These are phyloP conservation scores for Nemania serpens DNA, from an alignment of 2,329 filamentous ascomycete species.

Conservation along the genomic window DNA sequence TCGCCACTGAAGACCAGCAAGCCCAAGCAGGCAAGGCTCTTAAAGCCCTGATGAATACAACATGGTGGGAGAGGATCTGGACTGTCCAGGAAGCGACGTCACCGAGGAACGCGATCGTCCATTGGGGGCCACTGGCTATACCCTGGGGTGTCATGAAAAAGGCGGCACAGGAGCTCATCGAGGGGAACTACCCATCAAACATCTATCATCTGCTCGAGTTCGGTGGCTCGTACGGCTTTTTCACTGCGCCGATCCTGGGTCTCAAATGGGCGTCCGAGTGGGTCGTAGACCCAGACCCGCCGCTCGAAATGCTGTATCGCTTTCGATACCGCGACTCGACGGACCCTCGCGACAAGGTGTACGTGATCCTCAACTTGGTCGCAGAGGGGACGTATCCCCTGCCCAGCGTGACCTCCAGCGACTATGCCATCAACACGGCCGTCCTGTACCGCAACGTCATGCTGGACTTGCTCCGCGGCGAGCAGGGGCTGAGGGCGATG, in stretches of 20 bases:
- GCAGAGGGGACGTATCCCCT: conserved; percentile 15
- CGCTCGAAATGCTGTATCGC: conserved; percentile 21
- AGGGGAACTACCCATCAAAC: background rate
- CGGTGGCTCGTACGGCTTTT: background rate
- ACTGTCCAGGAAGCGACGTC: conserved; percentile 28
- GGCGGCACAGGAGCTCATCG: conserved; percentile 13
- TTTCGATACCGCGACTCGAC: conserved; percentile 27
- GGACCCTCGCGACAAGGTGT: conserved; percentile 28
- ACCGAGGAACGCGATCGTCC: conserved; percentile 9
- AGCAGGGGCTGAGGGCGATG: conserved; percentile 16
- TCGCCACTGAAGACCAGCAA: conserved; percentile 2
- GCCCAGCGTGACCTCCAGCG: conserved; percentile 19
- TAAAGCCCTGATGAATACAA: conserved; percentile 4
- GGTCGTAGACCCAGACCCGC: conserved; percentile 7
- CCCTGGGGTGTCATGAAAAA: conserved; percentile 18
- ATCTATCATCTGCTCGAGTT: conserved; percentile 3
- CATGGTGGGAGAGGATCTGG: conserved; percentile 29
- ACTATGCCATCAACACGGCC: conserved; percentile 16
- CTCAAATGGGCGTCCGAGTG: conserved; percentile 15
- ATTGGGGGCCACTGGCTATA: conserved; percentile 24
- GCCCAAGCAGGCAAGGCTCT: conserved; percentile 15
- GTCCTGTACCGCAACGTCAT: conserved; percentile 25
- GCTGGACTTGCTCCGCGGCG: conserved; percentile 25
- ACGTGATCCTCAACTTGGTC: conserved; percentile 26
- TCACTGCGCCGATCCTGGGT: conserved; percentile 16